phyloP scores from a whole-genome alignment of 1,284 basidiomycete species.

The Heterobasidion occidentale region DNA sequence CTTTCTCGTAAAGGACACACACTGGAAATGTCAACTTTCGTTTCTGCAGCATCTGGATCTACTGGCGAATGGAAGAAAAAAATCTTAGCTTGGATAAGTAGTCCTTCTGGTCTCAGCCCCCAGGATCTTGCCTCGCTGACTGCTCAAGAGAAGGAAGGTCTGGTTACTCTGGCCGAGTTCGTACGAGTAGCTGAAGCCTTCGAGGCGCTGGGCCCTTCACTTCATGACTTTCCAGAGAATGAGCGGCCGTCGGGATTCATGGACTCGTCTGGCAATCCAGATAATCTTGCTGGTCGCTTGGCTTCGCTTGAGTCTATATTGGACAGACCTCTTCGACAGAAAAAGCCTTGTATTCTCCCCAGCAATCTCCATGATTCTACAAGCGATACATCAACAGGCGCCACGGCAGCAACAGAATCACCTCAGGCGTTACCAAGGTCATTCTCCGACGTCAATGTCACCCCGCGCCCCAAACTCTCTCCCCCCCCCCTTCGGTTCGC shows the following conservation, averaged over 20 bases:
- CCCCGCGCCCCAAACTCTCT: slow-evolving; percentile 10
- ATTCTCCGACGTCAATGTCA: slow-evolving; percentile 7
- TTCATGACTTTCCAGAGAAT: not conserved
- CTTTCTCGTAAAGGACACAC: slow-evolving; percentile 29
- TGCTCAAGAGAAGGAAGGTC: slow-evolving; percentile 22
- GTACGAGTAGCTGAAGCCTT: slow-evolving; percentile 27
- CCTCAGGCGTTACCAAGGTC: not conserved
- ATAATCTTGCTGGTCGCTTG: not conserved
- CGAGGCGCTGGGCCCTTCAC: slow-evolving; percentile 14
- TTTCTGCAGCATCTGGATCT: slow-evolving; percentile 11
- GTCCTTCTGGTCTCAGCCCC: slow-evolving; percentile 16
- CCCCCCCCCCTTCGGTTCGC: not conserved
- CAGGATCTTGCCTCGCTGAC: slow-evolving; percentile 25
- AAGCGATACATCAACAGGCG: not conserved
- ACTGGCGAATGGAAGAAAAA: slow-evolving; percentile 34
- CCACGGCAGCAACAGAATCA: not conserved
- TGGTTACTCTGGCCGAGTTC: slow-evolving; percentile 24
- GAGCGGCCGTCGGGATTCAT: not conserved
- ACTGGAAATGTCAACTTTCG: slow-evolving; percentile 33
- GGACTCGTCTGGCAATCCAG: not conserved
- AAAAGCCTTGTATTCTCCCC: not conserved
- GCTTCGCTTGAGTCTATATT: not conserved
- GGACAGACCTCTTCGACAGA: not conserved
- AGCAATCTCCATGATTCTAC: not conserved
- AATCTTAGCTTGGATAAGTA: slow-evolving; percentile 21